Conservation (phyloP, 2,329 filamentous ascomycete species). For the Eutypa lata region DNA sequence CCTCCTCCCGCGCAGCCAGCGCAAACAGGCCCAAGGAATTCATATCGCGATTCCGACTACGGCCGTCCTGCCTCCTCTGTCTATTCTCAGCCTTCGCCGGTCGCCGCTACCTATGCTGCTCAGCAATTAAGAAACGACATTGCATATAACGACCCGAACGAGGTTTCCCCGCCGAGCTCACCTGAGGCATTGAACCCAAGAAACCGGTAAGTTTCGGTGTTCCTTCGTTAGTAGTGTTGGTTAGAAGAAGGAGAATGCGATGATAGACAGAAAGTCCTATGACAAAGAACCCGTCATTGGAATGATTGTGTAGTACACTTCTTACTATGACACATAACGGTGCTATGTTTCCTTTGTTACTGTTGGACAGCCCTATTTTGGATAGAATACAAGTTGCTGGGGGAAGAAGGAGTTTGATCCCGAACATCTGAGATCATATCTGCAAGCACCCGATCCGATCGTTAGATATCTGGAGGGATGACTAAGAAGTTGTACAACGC, state of each 20-base stretch:
- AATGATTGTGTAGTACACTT: background rate
- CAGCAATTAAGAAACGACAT: slow-evolving; percentile 23
- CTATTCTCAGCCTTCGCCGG: slow-evolving; percentile 56
- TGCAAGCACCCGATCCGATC: background rate
- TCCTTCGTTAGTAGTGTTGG: slow-evolving; percentile 5
- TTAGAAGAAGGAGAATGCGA: background rate
- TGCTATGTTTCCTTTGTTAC: background rate
- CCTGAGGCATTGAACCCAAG: slow-evolving; percentile 41
- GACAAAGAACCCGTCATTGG: background rate
- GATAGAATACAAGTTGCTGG: background rate
- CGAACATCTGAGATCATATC: background rate
- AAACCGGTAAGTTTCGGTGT: slow-evolving; percentile 37
- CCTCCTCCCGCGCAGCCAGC: slow-evolving; percentile 30
- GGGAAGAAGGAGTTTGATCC: background rate
- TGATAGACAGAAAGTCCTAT: background rate
- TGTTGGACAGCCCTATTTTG: background rate
- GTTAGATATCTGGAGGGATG: background rate
- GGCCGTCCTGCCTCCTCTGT: slow-evolving; percentile 56
- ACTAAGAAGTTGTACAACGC: background rate
- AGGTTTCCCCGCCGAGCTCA: slow-evolving; percentile 56
- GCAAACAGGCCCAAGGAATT: slow-evolving; percentile 34
- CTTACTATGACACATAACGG: background rate
- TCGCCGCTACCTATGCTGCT: slow-evolving; percentile 29
- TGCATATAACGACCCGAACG: slow-evolving; percentile 25
- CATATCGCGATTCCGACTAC: slow-evolving; percentile 30